Evolutionary conservation across 2,329 filamentous ascomycete genomes (phyloP), one percentile per base, ranked within the genome.

Genomic region (Epicoccum nigrum): DNA sequence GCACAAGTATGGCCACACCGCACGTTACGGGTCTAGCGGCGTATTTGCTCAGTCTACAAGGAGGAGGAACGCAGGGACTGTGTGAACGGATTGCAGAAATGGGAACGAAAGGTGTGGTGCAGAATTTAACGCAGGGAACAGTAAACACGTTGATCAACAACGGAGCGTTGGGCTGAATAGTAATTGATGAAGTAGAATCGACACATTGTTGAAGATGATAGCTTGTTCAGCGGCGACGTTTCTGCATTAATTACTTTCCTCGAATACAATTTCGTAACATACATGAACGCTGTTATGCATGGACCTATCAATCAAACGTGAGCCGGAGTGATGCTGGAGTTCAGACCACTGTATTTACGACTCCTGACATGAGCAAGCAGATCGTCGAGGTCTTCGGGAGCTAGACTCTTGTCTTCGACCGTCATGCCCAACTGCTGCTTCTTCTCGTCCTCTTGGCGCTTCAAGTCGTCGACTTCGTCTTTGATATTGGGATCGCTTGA

Each of bases 21-120:
- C 86, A 89, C 68, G 78, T 90, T 45, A 81, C 83, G 28, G 87
- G 87, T 44, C 77, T 90, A 9, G 85, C 82, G 19, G 86, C 86
- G 27, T 90, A 89, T 73, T 75, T 90, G 35, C 83, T 89, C 74
- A 70, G 72, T 9, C 69, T 80, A 28, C 74, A 80, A 53, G 62
- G 65, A 13, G 45, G 66, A n/a, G 61, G 51, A 33, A 70, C 69
- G 0, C 58, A 70, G 21, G 75, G 69, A 1, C 73, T 84, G 6
- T 79, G 77, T 64, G 51, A 69, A 37, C 76, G 75, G 56, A 78
- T 85, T 55, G 67, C 69, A 54, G 64, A 63, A 31, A 69, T 78
- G 21, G 74, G 74, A 23, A 71, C 71, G 27, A 68, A 68, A 35
- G 70, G 71, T 31, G 60, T 64, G 21, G 66, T 73, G 48, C 66